Evolutionary conservation across 108 stramenopile genomes (phyloP).

Genomic region (Schizochytrium sp.): DNA sequence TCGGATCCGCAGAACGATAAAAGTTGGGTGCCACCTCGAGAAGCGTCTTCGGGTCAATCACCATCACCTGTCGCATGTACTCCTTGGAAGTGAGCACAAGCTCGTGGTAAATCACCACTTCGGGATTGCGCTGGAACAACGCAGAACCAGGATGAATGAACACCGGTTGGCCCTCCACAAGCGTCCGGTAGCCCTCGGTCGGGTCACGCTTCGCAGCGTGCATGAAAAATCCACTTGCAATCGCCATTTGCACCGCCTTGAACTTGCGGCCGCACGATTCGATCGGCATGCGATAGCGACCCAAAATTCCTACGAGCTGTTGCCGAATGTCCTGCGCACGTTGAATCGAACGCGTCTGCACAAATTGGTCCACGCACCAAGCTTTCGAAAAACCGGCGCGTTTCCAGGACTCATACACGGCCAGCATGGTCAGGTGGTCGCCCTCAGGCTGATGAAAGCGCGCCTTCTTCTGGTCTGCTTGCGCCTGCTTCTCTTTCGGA

Average conservation of each 20-base stretch:
- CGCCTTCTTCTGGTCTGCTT: slow-evolving; percentile 98
- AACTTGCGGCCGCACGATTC: slow-evolving; percentile 89
- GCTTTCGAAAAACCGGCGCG: slow-evolving; percentile 78
- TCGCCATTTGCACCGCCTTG: slow-evolving; percentile 87
- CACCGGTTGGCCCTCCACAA: slow-evolving; percentile 92
- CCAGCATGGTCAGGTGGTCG: slow-evolving; percentile 88
- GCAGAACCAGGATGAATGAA: slow-evolving; percentile 94
- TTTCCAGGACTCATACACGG: slow-evolving; percentile 92
- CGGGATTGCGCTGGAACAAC: slow-evolving; percentile 94
- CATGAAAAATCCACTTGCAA: slow-evolving; percentile 93
- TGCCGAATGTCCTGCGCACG: slow-evolving; percentile 97
- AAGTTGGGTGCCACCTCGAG: slow-evolving; percentile 92
- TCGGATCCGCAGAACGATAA: slow-evolving; percentile 87
- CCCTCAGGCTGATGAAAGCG: slow-evolving; percentile 98
- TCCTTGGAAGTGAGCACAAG: slow-evolving; percentile 96
- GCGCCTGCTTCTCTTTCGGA: slow-evolving; percentile 93
- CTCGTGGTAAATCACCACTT: slow-evolving; percentile 96
- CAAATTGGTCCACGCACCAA: slow-evolving; percentile 97
- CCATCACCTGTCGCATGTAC: slow-evolving; percentile 97
- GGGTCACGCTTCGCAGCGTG: slow-evolving; percentile 98
- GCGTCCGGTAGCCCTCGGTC: slow-evolving; percentile 91
- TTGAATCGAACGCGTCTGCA: slow-evolving; percentile 90
- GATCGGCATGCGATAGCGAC: slow-evolving; percentile 86
- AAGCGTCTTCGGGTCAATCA: slow-evolving; percentile 95
- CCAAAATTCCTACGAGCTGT: slow-evolving; percentile 97